Evolutionary conservation across 345 rosid species (phyloP).

Genomic region (Turnera subulata): DNA sequence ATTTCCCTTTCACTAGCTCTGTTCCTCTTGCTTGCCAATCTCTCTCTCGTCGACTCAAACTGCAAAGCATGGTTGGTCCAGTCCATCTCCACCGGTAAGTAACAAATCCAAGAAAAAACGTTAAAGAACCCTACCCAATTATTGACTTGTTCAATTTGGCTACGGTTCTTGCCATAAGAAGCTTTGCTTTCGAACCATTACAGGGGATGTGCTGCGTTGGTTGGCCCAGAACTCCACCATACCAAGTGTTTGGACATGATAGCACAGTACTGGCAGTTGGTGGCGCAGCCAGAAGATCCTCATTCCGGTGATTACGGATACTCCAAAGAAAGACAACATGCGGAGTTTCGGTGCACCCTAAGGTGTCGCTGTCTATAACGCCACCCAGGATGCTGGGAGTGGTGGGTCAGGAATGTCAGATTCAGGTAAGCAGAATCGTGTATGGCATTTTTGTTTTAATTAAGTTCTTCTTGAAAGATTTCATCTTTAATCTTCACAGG

Average conservation of each 20-base stretch:
- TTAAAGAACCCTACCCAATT: too few relatives aligned
- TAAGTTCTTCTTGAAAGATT: too few relatives aligned
- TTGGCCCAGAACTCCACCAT: constrained; percentile 70
- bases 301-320: constrained; percentile 80
- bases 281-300: constrained; percentile 57
- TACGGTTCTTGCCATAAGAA: too few relatives aligned
- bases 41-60: constrained; percentile 24
- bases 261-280: constrained; percentile 84
- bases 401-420: constrained; percentile 52
- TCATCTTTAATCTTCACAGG: constrained; percentile 36
- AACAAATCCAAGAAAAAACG: too few relatives aligned
- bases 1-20: constrained; percentile 11
- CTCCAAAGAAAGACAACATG: constrained; percentile 47
- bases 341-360: constrained; percentile 46
- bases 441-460: neutral
- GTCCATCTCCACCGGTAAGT: constrained; percentile 70
- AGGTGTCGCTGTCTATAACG: constrained; percentile 55
- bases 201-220: constrained; percentile 80
- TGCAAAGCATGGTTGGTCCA: constrained; percentile 96
- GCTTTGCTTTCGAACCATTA: neutral
- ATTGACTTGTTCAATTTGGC: too few relatives aligned
- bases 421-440: constrained; percentile 38
- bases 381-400: constrained; percentile 65
- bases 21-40: constrained; percentile 23
- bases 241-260: constrained; percentile 59